phyloP scores from a whole-genome alignment of 2,329 filamentous ascomycete species.

The Hypoxylon sp. region DNA sequence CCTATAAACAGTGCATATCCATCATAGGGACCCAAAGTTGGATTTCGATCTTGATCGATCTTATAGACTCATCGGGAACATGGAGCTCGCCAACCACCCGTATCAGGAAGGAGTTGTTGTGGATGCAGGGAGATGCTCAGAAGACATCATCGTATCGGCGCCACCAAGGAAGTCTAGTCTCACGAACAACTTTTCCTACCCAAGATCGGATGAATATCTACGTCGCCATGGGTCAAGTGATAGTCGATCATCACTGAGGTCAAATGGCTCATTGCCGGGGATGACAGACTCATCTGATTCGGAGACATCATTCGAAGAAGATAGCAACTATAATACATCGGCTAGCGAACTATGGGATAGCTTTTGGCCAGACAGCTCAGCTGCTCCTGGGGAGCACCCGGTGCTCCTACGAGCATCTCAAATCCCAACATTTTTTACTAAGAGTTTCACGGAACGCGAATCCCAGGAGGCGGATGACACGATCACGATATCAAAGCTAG shows the following conservation, averaged over 20 bases:
- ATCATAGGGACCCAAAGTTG: slow-evolving; percentile 46
- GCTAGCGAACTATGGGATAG: slow-evolving; percentile 66
- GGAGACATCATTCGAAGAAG: slow-evolving; percentile 66
- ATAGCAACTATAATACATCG: slow-evolving; percentile 64
- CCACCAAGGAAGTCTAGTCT: slow-evolving; percentile 44
- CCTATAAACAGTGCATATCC: slow-evolving; percentile 50
- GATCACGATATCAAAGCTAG: slow-evolving; percentile 44
- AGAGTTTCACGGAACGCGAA: slow-evolving; percentile 30
- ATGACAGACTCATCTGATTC: slow-evolving; percentile 68
- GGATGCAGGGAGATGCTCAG: slow-evolving; percentile 14
- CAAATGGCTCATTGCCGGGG: slow-evolving; percentile 63
- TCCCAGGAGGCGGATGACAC: slow-evolving; percentile 46
- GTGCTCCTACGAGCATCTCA: slow-evolving; percentile 39
- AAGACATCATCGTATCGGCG: slow-evolving; percentile 39
- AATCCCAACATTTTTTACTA: slow-evolving; percentile 44
- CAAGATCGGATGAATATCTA: slow-evolving; percentile 47
- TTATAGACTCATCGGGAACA: slow-evolving; percentile 39
- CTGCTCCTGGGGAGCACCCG: slow-evolving; percentile 40
- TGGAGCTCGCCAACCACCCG: slow-evolving; percentile 47
- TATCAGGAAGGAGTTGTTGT: slow-evolving; percentile 29
- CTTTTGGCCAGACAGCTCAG: slow-evolving; percentile 60
- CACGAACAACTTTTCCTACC: slow-evolving; percentile 57
- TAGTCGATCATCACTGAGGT: slow-evolving; percentile 62
- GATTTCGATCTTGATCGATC: slow-evolving; percentile 44
- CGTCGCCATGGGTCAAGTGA: slow-evolving; percentile 51